Evolutionary conservation across 345 rosid genomes (phyloP).

Genomic region (Arabidopsis arenosa): DNA sequence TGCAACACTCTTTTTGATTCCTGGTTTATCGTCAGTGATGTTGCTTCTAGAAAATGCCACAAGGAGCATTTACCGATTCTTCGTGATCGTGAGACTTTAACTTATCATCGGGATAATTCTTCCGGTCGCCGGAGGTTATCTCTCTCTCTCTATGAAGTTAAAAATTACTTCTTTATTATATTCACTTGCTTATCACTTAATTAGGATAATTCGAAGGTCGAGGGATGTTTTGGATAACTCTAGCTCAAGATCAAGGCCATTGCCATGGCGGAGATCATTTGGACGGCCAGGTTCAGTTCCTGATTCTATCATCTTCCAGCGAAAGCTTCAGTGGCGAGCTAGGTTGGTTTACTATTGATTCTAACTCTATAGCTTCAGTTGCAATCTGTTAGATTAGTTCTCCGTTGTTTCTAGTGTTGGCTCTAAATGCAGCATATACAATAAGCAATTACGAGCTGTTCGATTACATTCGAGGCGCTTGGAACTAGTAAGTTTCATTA

Average conservation of each 20-base stretch:
- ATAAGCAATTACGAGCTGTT: constrained; percentile 54
- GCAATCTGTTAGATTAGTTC: background rate
- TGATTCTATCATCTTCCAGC: constrained; percentile 49
- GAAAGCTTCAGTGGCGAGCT: constrained; percentile 77
- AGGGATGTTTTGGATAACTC: constrained; percentile 40
- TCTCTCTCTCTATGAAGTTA: constrained; percentile 1
- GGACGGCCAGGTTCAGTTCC: constrained; percentile 63
- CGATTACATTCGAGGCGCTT: constrained; percentile 48
- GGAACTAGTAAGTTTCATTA: constrained; percentile 45
- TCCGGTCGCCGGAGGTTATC: constrained; percentile 50
- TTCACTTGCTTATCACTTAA: background rate
- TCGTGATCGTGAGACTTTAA: constrained; percentile 30
- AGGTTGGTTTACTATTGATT: constrained; percentile 51
- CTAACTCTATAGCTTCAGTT: background rate
- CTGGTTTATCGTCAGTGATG: constrained; percentile 54
- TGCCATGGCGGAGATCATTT: constrained; percentile 72
- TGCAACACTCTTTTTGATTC: constrained; percentile 68
- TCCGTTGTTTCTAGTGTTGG: background rate
- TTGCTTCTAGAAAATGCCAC: constrained; percentile 45
- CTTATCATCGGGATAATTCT: background rate
- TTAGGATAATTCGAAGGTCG: constrained; percentile 49
- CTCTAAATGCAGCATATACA: constrained; percentile 56
- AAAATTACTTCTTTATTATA: background rate
- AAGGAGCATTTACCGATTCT: constrained; percentile 50
- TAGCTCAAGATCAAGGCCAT: constrained; percentile 48